These are phyloP conservation scores for Cercospora canescens DNA, from an alignment of 2,329 filamentous ascomycete species.

Conservation along the genomic window DNA sequence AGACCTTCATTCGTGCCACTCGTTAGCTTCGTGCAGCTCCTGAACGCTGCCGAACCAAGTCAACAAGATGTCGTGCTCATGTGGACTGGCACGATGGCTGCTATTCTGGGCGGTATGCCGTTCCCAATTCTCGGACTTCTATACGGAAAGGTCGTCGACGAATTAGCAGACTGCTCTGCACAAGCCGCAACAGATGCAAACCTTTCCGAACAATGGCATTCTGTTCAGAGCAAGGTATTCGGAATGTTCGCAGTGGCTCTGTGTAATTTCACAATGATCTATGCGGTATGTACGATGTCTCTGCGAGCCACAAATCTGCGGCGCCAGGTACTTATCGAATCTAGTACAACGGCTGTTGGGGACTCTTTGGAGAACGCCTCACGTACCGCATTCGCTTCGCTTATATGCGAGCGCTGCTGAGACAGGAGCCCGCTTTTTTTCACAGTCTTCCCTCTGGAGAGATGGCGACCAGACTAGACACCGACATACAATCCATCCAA, in stretches of 20 bases:
- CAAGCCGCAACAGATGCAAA: background rate
- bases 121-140: background rate
- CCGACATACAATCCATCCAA: constrained; percentile 66
- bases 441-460: constrained; percentile 64
- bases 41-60: background rate
- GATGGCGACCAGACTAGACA: constrained; percentile 60
- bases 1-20: background rate
- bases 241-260: constrained; percentile 1
- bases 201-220: background rate
- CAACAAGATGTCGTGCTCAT: constrained; percentile 3
- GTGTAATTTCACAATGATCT: background rate
- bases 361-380: constrained; percentile 62
- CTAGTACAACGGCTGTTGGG: constrained; percentile 47
- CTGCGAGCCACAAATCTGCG: background rate
- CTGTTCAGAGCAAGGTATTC: constrained; percentile 2
- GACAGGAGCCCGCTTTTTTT: constrained; percentile 64
- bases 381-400: constrained; percentile 62
- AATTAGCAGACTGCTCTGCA: constrained; percentile 1
- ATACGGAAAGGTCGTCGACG: constrained; percentile 1
- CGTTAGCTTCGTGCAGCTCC: background rate
- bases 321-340: background rate
- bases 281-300: background rate
- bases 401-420: constrained; percentile 59
- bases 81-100: background rate
- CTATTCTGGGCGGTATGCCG: background rate